Evolutionary conservation across 345 rosid genomes (phyloP).

Genomic region (Stellera chamaejasme): DNA sequence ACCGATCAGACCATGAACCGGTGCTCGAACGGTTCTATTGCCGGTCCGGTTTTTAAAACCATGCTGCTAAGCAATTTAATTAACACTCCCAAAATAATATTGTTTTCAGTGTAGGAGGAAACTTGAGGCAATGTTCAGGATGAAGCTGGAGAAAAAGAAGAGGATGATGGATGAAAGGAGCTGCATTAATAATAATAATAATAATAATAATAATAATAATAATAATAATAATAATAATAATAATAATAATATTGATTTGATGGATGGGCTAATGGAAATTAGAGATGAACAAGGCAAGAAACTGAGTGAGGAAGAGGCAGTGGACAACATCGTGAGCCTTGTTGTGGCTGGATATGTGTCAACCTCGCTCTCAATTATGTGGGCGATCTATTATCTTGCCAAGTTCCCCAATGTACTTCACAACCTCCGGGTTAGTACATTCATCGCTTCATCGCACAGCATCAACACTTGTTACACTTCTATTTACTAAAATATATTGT

Average conservation of each 20-base stretch:
- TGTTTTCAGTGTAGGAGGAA: conserved; percentile 20
- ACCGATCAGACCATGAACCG: no score
- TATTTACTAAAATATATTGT: no score
- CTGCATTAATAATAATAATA: background rate
- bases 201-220: background rate
- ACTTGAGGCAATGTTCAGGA: conserved; percentile 13
- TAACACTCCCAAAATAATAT: no score
- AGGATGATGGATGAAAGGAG: background rate
- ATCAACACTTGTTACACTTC: no score
- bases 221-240: background rate
- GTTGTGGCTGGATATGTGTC: conserved; percentile 25
- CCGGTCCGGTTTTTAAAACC: no score
- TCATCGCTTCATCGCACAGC: background rate
- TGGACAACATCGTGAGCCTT: conserved; percentile 25
- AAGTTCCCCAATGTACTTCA: conserved; percentile 22
- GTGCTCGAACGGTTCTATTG: no score
- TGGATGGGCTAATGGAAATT: conserved; percentile 21
- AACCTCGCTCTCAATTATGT: conserved; percentile 23
- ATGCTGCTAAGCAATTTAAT: no score
- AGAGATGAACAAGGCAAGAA: conserved; percentile 13
- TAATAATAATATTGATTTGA: background rate
- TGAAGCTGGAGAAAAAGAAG: conserved; percentile 22
- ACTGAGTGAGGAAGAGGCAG: conserved; percentile 23
- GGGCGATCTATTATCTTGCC: conserved; percentile 32
- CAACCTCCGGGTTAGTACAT: conserved; percentile 15